Conservation (phyloP, 1,284 basidiomycete species). For the Rhodofomes roseus region DNA sequence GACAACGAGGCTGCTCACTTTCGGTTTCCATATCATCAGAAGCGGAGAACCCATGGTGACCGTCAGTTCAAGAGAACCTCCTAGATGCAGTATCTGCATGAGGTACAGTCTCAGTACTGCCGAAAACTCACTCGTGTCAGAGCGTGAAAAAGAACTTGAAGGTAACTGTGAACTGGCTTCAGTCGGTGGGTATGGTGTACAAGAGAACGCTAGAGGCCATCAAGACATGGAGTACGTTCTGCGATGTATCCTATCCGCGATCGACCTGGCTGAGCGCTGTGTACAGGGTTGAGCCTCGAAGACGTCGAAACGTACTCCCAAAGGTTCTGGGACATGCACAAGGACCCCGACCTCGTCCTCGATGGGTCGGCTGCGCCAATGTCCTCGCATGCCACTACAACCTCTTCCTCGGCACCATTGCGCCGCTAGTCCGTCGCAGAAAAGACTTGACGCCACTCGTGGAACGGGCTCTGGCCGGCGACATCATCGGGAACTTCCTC, state of each 20-base stretch:
- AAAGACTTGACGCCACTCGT: slow-evolving; percentile 2
- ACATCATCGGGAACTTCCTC: slow-evolving; percentile 18
- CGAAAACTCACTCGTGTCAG: too few relatives aligned
- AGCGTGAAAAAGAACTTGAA: too few relatives aligned
- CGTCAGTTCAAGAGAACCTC: too few relatives aligned
- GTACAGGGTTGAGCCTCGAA: not conserved
- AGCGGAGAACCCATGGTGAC: too few relatives aligned
- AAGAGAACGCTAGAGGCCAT: too few relatives aligned
- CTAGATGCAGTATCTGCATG: too few relatives aligned
- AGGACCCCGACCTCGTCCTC: not conserved
- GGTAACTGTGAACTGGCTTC: too few relatives aligned
- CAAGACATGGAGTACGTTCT: not conserved
- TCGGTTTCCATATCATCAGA: too few relatives aligned
- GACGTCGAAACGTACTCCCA: not conserved
- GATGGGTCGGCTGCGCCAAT: not conserved
- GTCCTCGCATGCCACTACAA: slow-evolving; percentile 29
- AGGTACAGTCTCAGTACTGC: too few relatives aligned
- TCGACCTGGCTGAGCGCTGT: not conserved
- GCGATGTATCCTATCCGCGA: not conserved
- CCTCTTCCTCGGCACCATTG: slow-evolving; percentile 18
- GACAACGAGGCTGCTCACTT: too few relatives aligned
- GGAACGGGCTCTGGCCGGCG: not conserved
- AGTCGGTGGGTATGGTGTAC: too few relatives aligned
- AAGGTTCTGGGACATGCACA: not conserved
- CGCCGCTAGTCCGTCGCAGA: not conserved